Evolutionary conservation across 192 early-diverging fungal species (phyloP), one percentile per base, ranked within the genome.

Genomic region (Allomyces macrogynus): DNA sequence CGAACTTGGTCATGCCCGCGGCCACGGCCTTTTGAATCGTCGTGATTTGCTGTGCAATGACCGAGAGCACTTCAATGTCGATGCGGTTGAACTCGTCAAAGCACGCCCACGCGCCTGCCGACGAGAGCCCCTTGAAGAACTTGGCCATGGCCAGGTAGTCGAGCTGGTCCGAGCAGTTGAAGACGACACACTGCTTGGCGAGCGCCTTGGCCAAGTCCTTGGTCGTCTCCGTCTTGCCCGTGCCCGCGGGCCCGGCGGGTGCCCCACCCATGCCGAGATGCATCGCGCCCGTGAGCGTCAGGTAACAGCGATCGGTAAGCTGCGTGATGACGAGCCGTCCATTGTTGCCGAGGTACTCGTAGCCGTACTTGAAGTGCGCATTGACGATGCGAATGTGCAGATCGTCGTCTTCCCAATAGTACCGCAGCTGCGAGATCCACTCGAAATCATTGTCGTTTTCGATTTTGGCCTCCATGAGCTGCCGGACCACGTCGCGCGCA

Each of bases 141-240:
- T 95, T 89, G 60, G 95, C 97, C 93, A 99, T 97, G 32, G 97
- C 94, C 72, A 96, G 91, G 81, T 97, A 99, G 75, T 99, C 97
- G 78, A 99, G 98, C 68, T 89, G 95, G 78, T 99, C 97, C 69
- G 98, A 95, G 77, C 97, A 99, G 78, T 95, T 98, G 72, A 99
- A 98, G 27, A 99, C 97, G 64, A 99, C 88, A 25, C 90, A 89
- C 72, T 95, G 94, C 25, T 94, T 82, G 9, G 95, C 97, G 23
- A 99, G 79, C 67, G 95, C 89, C 26, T 82, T 79, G 67, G 92
- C 97, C 68, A 99, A 76, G 0, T 95, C 92, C 73, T 99, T 99
- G 65, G 95, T 94, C 20, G 89, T 89, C 75, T 99, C 97, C 1
- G 95, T 99, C 76, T 99, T 99, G 65, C 97, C 97, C 0, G 97